Evolutionary conservation across 2,329 filamentous ascomycete species (phyloP).

Genomic region (Lachnellula willkommii): DNA sequence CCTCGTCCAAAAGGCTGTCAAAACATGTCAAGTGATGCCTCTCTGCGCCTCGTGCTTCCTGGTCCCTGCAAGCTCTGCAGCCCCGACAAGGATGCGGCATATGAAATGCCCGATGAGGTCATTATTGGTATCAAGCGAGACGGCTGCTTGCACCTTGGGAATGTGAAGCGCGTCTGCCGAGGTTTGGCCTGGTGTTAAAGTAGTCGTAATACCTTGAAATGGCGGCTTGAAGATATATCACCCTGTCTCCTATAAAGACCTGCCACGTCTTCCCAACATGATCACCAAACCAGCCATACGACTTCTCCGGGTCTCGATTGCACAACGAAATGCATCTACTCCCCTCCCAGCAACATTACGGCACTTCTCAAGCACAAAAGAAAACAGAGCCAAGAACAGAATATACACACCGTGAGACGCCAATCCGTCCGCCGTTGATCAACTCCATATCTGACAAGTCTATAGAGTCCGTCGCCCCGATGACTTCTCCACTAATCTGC

Average conservation of each 20-base stretch:
- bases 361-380: conserved; percentile 19
- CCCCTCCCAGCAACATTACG: conserved; percentile 1
- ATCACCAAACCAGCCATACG: conserved; percentile 16
- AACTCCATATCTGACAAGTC: neutral
- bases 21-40: neutral
- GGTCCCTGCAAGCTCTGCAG: too few relatives aligned
- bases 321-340: neutral
- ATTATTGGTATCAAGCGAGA: neutral
- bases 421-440: conserved; percentile 8
- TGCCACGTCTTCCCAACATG: conserved; percentile 12
- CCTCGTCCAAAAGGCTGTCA: neutral
- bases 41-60: neutral
- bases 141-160: neutral
- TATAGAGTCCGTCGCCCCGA: conserved; percentile 49
- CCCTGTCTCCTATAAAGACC: neutral
- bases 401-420: conserved; percentile 37
- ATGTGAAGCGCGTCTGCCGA: neutral
- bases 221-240: neutral
- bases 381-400: conserved; percentile 34
- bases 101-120: too few relatives aligned
- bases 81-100: too few relatives aligned
- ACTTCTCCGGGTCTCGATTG: conserved; percentile 11
- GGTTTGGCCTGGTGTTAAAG: too few relatives aligned
- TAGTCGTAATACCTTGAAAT: too few relatives aligned
- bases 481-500: conserved; percentile 50